These are phyloP conservation scores for Rhinocladiella mackenziei DNA, from an alignment of 2,329 filamentous ascomycete genomes.

Conservation along the genomic window DNA sequence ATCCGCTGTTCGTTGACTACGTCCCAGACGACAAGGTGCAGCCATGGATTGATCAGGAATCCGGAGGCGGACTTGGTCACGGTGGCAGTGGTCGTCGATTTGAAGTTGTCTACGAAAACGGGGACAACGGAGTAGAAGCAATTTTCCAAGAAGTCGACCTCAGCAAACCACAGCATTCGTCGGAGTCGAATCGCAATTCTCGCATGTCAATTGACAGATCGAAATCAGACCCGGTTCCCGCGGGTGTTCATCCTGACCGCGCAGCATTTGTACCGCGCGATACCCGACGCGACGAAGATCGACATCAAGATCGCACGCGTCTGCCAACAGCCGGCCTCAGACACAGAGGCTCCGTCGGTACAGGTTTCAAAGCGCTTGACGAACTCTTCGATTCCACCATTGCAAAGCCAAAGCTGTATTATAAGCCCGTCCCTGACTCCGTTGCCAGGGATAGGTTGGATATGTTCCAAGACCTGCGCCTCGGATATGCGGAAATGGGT, in stretches of 20 bases:
- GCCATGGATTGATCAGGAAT: slow-evolving; percentile 70
- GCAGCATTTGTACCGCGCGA: slow-evolving; percentile 12
- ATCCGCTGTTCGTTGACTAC: slow-evolving; percentile 84
- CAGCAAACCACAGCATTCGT: slow-evolving; percentile 9
- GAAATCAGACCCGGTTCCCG: slow-evolving; percentile 4
- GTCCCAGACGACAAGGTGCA: slow-evolving; percentile 69
- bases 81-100: slow-evolving; percentile 52
- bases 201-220: slow-evolving; percentile 12
- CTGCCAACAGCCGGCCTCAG: slow-evolving; percentile 7
- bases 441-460: slow-evolving; percentile 63
- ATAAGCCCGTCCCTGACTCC: slow-evolving; percentile 60
- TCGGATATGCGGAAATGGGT: slow-evolving; percentile 31
- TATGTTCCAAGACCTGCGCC: slow-evolving; percentile 48
- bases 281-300: slow-evolving; percentile 1
- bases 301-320: slow-evolving; percentile 13
- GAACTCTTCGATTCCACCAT: slow-evolving; percentile 58
- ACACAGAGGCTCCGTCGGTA: slow-evolving; percentile 19
- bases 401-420: slow-evolving; percentile 63
- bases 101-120: slow-evolving; percentile 67
- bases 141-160: slow-evolving; percentile 50
- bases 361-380: slow-evolving; percentile 55
- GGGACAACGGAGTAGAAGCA: slow-evolving; percentile 55
- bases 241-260: slow-evolving; percentile 23
- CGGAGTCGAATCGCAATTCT: slow-evolving; percentile 8
- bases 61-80: slow-evolving; percentile 41